phyloP scores from a whole-genome alignment of 306 rosid species.

The Albizia julibrissin region DNA sequence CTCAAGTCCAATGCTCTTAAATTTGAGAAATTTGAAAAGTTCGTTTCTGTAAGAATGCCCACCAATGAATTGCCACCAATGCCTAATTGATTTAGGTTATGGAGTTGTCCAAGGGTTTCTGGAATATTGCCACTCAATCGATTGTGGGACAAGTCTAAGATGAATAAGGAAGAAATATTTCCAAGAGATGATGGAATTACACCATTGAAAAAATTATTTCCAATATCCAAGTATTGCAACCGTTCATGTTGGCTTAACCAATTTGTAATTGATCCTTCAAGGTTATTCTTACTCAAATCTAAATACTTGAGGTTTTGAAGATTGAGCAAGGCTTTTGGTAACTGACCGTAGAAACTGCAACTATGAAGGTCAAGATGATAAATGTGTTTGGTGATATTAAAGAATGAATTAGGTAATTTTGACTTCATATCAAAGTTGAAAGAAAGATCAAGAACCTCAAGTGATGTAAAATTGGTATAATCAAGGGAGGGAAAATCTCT shows the following conservation, averaged over 20 bases:
- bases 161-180: neutral
- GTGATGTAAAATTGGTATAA: neutral
- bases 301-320: neutral
- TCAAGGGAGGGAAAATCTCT: neutral
- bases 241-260: neutral
- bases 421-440: neutral
- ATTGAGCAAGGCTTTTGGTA: neutral
- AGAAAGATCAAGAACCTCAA: neutral
- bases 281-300: neutral
- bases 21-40: neutral
- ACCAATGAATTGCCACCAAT: neutral
- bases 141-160: neutral
- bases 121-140: neutral
- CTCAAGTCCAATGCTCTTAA: neutral
- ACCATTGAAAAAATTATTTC: neutral
- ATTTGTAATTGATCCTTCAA: too few species aligned
- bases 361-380: neutral
- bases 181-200: neutral
- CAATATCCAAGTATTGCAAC: neutral
- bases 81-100: rapidly evolving
- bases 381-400: neutral
- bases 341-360: neutral
- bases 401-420: neutral
- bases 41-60: neutral
- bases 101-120: neutral